Conservation (phyloP, 1,139 yeast genomes). For the Saccharomyces uvarum region DNA sequence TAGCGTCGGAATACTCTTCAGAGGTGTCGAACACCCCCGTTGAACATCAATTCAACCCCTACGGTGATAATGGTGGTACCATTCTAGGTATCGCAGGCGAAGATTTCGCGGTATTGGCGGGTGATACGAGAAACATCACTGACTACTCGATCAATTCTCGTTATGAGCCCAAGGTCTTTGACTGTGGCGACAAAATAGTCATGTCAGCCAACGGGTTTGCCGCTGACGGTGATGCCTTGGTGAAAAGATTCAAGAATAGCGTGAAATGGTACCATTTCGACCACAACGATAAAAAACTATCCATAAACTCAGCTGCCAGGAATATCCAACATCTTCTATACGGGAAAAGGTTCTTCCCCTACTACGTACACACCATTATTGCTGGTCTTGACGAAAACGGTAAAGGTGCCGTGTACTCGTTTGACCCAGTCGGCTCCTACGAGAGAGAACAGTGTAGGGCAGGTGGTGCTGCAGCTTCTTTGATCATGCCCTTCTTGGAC, state of each 20-base stretch:
- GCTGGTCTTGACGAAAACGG: constrained; percentile 96
- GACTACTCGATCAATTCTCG: constrained; percentile 93
- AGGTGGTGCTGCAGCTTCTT: constrained; percentile 93
- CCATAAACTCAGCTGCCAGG: constrained; percentile 75
- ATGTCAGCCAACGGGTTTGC: constrained; percentile 94
- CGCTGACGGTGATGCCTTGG: constrained; percentile 86
- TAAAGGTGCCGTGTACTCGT: constrained; percentile 88
- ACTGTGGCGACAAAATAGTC: constrained; percentile 80
- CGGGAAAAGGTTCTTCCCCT: constrained; percentile 93
- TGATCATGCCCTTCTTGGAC: constrained; percentile 95
- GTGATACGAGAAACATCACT: constrained; percentile 93
- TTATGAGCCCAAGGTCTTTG: constrained; percentile 82
- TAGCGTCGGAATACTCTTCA: constrained; percentile 54
- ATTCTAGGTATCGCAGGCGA: constrained; percentile 96
- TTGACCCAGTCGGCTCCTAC: constrained; percentile 96
- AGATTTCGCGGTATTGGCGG: constrained; percentile 93
- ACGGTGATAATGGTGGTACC: constrained; percentile 95
- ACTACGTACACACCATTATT: constrained; percentile 87
- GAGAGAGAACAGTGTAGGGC: constrained; percentile 97
- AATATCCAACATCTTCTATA: constrained; percentile 83
- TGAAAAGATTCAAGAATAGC: constrained; percentile 66
- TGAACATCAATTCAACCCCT: constrained; percentile 92
- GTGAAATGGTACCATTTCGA: constrained; percentile 92
- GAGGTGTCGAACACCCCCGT: constrained; percentile 56
- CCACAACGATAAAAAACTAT: constrained; percentile 61